These are phyloP conservation scores for Phytophthora aleatoria DNA, from an alignment of 352 stramenopile species.

Conservation along the genomic window DNA sequence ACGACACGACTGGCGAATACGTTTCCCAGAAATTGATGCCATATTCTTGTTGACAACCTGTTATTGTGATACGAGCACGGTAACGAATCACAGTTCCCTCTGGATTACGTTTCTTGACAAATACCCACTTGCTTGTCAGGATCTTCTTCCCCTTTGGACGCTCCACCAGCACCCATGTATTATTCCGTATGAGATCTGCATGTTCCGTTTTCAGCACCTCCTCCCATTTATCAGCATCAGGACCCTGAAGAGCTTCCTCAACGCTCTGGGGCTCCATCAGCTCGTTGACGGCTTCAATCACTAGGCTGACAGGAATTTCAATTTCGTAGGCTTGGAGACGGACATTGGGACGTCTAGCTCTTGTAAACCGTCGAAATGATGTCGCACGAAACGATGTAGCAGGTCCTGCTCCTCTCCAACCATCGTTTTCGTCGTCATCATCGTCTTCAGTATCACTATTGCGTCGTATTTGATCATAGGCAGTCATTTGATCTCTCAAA, in stretches of 20 bases:
- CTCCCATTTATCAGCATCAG: neutral
- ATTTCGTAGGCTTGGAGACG: neutral
- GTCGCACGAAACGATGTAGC: conserved; percentile 10
- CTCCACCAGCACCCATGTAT: neutral
- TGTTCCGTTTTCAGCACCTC: neutral
- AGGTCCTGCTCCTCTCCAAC: neutral
- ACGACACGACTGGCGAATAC: neutral
- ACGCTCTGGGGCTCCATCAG: neutral
- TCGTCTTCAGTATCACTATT: neutral
- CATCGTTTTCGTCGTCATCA: conserved; percentile 6
- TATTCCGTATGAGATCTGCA: neutral
- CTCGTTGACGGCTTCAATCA: neutral
- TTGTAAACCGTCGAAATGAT: too few species aligned
- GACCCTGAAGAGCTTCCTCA: neutral
- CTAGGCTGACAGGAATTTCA: neutral
- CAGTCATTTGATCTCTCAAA: too few species aligned
- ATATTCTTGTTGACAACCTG: neutral
- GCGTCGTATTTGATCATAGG: neutral
- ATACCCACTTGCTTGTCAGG: neutral
- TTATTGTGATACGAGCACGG: neutral
- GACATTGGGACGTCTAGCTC: neutral
- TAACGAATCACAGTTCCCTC: neutral
- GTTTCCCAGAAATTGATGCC: neutral
- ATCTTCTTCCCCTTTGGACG: neutral
- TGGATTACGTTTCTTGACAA: neutral